phyloP scores from a whole-genome alignment of 805 yeast species.

The Myxozyma nipponensis region DNA sequence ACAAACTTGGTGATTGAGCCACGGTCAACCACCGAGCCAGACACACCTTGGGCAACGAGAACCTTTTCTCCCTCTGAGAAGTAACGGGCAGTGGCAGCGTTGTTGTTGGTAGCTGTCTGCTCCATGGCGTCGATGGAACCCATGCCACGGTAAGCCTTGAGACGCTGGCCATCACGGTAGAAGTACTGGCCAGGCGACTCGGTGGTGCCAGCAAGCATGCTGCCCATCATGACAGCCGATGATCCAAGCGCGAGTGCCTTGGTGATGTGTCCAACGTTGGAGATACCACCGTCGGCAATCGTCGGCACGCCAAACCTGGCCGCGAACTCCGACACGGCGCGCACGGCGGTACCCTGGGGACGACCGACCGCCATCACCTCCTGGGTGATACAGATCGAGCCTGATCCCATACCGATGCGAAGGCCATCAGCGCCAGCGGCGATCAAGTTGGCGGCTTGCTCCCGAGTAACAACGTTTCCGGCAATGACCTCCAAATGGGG shows the following conservation, averaged over 20 bases:
- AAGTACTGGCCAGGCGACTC: constrained; percentile 98
- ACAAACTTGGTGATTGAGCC: constrained; percentile 91
- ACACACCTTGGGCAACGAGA: constrained; percentile 97
- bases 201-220: constrained; percentile 96
- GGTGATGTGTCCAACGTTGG: constrained; percentile 96
- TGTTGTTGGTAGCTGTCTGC: constrained; percentile 72
- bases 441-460: constrained; percentile 94
- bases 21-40: constrained; percentile 94
- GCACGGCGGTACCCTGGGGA: constrained; percentile 99
- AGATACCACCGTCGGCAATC: constrained; percentile 99
- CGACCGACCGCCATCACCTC: constrained; percentile 99
- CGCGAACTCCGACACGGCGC: constrained; percentile 89
- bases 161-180: constrained; percentile 96
- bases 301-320: constrained; percentile 96
- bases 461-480: constrained; percentile 98
- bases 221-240: constrained; percentile 98
- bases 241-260: constrained; percentile 97
- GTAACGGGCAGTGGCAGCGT: constrained; percentile 97
- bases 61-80: constrained; percentile 94
- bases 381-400: constrained; percentile 98
- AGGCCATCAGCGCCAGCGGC: constrained; percentile 97
- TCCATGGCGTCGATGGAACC: constrained; percentile 99
- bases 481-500: constrained; percentile 87
- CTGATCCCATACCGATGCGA: constrained; percentile 99
- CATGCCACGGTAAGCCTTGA: constrained; percentile 98